Evolutionary conservation across 2,329 filamentous ascomycete genomes (phyloP), one percentile per base, ranked within the genome.

Genomic region (Byssoonygena ceratinophila): DNA sequence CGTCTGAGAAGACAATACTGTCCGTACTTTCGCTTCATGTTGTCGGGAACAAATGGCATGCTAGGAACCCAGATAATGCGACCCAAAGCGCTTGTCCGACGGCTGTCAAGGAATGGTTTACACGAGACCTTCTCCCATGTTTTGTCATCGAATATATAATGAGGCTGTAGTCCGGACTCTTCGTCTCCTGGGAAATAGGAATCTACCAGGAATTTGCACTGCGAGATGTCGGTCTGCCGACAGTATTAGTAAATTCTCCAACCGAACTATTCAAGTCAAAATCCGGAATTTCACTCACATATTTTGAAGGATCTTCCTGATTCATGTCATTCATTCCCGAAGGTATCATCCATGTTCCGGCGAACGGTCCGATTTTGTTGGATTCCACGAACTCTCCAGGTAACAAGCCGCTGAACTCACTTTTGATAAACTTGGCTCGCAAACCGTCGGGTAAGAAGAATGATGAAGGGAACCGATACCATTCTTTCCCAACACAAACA

Each of bases 391-490:
- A 98, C 62, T 95, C 86, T 1, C 92, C 92, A 0, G 92, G 92
- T 3, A 98, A 73, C 16, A 98, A 74, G 1, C 92, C 92, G 7
- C 79, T 78, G 67, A 98, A 98, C 58, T 92, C 88, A 60, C 87
- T 94, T 59, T 85, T 87, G 60, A 98, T 74, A 63, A 96, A 98
- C 60, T 92, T 95, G 60, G 87, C 85, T 58, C 80, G 83, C 74
- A 92, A 86, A 46, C 81, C 79, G n/a, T 82, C 74, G 0, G 92
- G 91, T 2, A 98, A 75, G 65, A 92, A 89, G 72, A 89, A 97
- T 0, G 90, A 94, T 0, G 86, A 91, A 1, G 92, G 91, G 65
- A 96, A 97, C 32, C 92, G 86, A 68, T 98, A 96, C 92, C 92
- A 98, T 66, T 98, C 92, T 66, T 97, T 98, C 25, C 87, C 89